Evolutionary conservation across 1,139 yeast genomes (phyloP), one percentile per base, ranked within the genome.

Genomic region (Protomyces lactucae-debilis): DNA sequence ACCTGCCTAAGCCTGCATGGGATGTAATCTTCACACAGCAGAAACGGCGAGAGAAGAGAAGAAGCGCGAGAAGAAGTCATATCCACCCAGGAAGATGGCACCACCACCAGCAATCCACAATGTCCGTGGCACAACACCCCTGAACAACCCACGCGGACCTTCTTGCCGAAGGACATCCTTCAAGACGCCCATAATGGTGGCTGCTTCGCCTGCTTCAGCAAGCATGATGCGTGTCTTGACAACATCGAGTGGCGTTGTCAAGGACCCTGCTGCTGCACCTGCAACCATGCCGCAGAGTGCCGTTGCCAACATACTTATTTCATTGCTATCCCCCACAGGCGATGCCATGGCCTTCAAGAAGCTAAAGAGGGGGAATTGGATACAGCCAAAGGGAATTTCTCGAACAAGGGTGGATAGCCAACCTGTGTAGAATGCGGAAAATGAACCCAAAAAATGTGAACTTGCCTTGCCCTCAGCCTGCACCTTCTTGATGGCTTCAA

Each of bases 61-160:
- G 43, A 39, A 39, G 43, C 43, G 16, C 16, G 43, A 39, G 43
- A 39, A 39, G 16, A 39, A 39, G 52, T 95, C 99, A 73, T 93
- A 93, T 67, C 90, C 89, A 2, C 99, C 99, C 65, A 93, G 79
- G 77, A 95, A 93, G 40, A 95, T 90, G 36, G 98, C 97, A 25
- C 99, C 99, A 21, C 99, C 99, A 3, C 96, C 95, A 77, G 96
- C 86, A 67, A 93, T 93, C 99, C 99, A 93, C 83, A 88, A 81
- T 0, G 97, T 91, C 73, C 99, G 80, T 1, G 99, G 98, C 0
- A 96, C 97, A 51, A 92, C 81, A 4, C 99, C 99, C 61, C 82
- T 83, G 73, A 85, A 82, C 69, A 93, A 89, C 0, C 87, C 91
- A 5, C 73, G 69, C 57, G 78, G 75, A 0, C 96, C 96, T 71